Percentiles rank a stretch among this genome's conserved stretches.
These are phyloP conservation scores for Cyberlindnera xylosilytica DNA, from an alignment of 805 yeast species.

Conservation along the genomic window DNA sequence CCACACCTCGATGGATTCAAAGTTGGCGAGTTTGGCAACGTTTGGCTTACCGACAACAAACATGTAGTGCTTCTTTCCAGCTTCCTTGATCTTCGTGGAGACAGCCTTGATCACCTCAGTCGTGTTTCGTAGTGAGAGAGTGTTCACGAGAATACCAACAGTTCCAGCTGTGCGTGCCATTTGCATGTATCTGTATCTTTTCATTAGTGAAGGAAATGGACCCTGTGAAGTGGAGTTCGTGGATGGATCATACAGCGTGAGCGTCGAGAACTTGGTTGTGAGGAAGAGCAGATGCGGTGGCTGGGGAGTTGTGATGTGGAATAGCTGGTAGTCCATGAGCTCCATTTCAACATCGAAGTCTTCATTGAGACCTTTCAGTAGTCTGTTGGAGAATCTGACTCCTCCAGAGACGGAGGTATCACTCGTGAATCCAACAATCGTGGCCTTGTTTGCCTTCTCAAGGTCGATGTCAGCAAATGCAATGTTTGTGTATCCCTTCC, in stretches of 20 bases:
- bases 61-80: slow-evolving; percentile 88
- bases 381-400: slow-evolving; percentile 30
- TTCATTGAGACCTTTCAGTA: slow-evolving; percentile 13
- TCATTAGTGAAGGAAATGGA: slow-evolving; percentile 76
- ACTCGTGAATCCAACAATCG: slow-evolving; percentile 39
- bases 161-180: slow-evolving; percentile 90
- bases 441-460: slow-evolving; percentile 31
- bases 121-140: slow-evolving; percentile 78
- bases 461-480: slow-evolving; percentile 40
- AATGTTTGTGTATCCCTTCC: slow-evolving; percentile 31
- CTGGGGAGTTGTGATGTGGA: slow-evolving; percentile 72
- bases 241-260: slow-evolving; percentile 48
- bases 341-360: slow-evolving; percentile 30
- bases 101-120: slow-evolving; percentile 61
- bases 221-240: slow-evolving; percentile 40
- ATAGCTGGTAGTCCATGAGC: slow-evolving; percentile 50
- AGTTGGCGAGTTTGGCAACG: slow-evolving; percentile 94
- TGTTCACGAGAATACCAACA: slow-evolving; percentile 86
- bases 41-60: slow-evolving; percentile 98
- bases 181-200: slow-evolving; percentile 82
- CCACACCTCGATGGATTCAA: slow-evolving; percentile 93
- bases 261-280: slow-evolving; percentile 62
- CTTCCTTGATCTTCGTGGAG: slow-evolving; percentile 56
- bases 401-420: slow-evolving; percentile 1
- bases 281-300: slow-evolving; percentile 75